Evolutionary conservation across 2,329 filamentous ascomycete species (phyloP).

Genomic region (Diaporthe eres): DNA sequence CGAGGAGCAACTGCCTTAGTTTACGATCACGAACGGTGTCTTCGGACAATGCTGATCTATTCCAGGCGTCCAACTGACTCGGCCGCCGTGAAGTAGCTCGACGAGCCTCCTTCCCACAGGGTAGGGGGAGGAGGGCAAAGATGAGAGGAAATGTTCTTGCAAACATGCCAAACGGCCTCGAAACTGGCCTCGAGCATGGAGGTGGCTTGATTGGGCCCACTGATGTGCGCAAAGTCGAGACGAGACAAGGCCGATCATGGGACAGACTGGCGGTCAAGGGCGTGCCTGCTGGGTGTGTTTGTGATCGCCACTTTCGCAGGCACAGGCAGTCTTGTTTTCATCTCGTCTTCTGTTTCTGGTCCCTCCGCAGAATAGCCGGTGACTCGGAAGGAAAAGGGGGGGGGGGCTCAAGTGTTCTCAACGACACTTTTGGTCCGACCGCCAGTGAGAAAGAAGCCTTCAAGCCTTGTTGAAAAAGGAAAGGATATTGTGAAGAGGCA

Average conservation of each 20-base stretch:
- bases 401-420: neutral
- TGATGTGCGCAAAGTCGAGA: slow-evolving; percentile 37
- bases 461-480: neutral
- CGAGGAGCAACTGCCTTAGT: neutral
- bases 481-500: neutral
- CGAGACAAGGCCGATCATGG: slow-evolving; percentile 38
- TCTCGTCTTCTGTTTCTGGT: slow-evolving; percentile 26
- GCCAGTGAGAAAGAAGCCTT: neutral
- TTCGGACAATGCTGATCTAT: slow-evolving; percentile 27
- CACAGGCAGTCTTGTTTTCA: slow-evolving; percentile 18
- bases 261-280: slow-evolving; percentile 13
- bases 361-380: slow-evolving; percentile 20
- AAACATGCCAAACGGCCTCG: slow-evolving; percentile 37
- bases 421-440: neutral
- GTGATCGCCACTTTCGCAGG: slow-evolving; percentile 31
- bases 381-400: too few species aligned
- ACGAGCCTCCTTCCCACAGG: neutral
- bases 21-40: slow-evolving; percentile 10
- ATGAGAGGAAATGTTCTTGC: slow-evolving; percentile 4
- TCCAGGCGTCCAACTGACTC: slow-evolving; percentile 28
- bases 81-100: slow-evolving; percentile 3
- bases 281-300: slow-evolving; percentile 34
- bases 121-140: neutral
- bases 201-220: slow-evolving; percentile 34
- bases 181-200: slow-evolving; percentile 30